Evolutionary conservation across 805 yeast genomes (phyloP), one percentile per base, ranked within the genome.

Genomic region (Cyberlindnera lachancei): DNA sequence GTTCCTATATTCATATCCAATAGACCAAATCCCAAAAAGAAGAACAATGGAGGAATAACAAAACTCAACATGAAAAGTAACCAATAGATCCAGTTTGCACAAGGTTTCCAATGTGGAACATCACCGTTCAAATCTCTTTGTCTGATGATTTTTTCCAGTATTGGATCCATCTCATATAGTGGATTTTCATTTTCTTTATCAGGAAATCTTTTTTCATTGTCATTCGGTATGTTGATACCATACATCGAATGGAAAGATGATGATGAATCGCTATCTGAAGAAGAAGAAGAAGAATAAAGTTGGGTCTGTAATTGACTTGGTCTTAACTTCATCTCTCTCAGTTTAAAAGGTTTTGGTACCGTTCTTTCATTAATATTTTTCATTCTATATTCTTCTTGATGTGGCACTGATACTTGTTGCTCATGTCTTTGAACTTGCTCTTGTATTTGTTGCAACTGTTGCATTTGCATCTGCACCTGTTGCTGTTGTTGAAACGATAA

Each of bases 1-100:
- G 14, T 9, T 3, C 43, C 37, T 6, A 45, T 15, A 14, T 35
- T 38, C 12, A 29, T 31, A 24, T 50, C 53, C 18, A 51, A 27
- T 15, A 46, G 27, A 1, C 55, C 53, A 9, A 51, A 28, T 1
- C 56, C 56, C 3, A 51, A 31, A 30, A 51, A 44, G 46, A 51
- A 51, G 35, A 50, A 51, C 40, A 50, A 30, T 13, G 56, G 55
- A 13, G 56, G 54, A 3, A 51, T 31, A 4, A 46, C 2, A 23
- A 51, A 51, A 7, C 53, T 37, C 7, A 49, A 15, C 14, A 37
- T 20, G 31, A 35, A 49, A 7, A 45, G 9, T 8, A 27, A 15
- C 17, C 30, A 19, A 15, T 20, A 27, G 17, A 25, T 17, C n/a
- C 12, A 15, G 17, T 25, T 17, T 25, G 18, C 12, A 17, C 18